Evolutionary conservation across 1,284 basidiomycete species (phyloP), one percentile per base, ranked within the genome.

Genomic region (Moesziomyces antarcticus): DNA sequence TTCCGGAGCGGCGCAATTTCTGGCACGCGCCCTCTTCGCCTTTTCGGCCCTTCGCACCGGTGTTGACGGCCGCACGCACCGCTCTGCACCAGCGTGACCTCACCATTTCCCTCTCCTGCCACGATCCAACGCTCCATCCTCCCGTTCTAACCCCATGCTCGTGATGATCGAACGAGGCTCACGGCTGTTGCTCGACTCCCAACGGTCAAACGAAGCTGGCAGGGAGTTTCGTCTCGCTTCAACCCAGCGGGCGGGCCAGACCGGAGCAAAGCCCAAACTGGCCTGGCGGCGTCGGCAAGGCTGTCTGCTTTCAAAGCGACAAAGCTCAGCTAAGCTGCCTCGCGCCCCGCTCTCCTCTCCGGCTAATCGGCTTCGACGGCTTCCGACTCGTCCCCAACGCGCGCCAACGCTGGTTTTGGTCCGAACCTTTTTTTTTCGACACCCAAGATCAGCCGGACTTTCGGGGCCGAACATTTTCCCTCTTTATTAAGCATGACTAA

Each of bases 311-410:
- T 43, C 46, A 24, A 25, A 14, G 20, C 40, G 40, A 30, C 22
- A 6, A 2, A 3, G 35, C 44, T 47, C 48, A 51, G 33, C 58
- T 61, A 61, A 67, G 53, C 64, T 54, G 42, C 45, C 35, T 35
- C 37, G 22, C 35, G 35, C 35, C 13, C 5, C 35, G 13, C 46
- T 25, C 24, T 25, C 24, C 24, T 25, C 56, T 52, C 50, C 57
- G 57, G 57, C 50, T 25, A 43, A 44, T 59, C 57, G 65, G 65
- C 55, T 68, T 55, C 55, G 50, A 54, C 55, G 46, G 50, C 21
- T 35, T 46, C 65, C 65, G 65, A 61, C 8, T 18, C 30, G 14
- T 18, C 24, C 24, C 24, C 5, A 27, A 22, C 20, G 21, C 27
- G 35, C 9, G n/a, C 8, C 30, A 11, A n/a, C 4, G 20, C 3